Percentiles rank a stretch among this genome's conserved stretches.
phyloP scores from a whole-genome alignment of 2,329 filamentous ascomycete genomes.

The Aspergillus phoenicis region DNA sequence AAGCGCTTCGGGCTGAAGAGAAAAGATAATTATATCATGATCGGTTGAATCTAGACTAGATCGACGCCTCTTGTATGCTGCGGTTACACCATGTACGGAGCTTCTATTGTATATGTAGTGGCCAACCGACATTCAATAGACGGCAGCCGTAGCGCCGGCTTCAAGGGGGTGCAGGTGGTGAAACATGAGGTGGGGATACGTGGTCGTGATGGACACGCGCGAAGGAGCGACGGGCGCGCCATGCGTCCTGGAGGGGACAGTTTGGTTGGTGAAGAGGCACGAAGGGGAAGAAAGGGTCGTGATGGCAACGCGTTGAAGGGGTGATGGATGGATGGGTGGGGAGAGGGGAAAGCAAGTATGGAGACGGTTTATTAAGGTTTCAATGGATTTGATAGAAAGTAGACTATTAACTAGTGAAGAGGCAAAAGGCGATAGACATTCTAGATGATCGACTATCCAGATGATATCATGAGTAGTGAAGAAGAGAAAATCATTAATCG shows the following conservation, averaged over 20 bases:
- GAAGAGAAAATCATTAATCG: neutral
- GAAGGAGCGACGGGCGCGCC: conserved; percentile 3
- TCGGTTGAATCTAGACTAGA: neutral
- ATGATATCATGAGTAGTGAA: neutral
- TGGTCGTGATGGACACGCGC: conserved; percentile 14
- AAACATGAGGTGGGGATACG: conserved; percentile 14
- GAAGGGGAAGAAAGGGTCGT: conserved; percentile 11
- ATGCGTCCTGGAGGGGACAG: neutral
- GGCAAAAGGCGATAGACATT: neutral
- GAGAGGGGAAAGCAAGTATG: neutral
- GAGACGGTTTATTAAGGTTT: conserved; percentile 1
- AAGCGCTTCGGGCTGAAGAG: neutral
- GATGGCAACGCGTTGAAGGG: conserved; percentile 27
- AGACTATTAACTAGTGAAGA: neutral
- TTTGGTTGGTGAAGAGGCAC: conserved; percentile 7
- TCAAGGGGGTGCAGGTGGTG: conserved; percentile 12
- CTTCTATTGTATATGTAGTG: too few relatives aligned
- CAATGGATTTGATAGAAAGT: neutral
- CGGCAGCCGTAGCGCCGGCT: neutral
- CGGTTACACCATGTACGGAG: neutral
- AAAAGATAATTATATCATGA: neutral
- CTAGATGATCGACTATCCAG: neutral
- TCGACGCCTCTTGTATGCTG: neutral
- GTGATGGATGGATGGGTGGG: conserved; percentile 13
- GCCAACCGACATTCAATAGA: neutral